These are phyloP conservation scores for Somion occarium DNA, from an alignment of 1,284 basidiomycete genomes.

Conservation along the genomic window DNA sequence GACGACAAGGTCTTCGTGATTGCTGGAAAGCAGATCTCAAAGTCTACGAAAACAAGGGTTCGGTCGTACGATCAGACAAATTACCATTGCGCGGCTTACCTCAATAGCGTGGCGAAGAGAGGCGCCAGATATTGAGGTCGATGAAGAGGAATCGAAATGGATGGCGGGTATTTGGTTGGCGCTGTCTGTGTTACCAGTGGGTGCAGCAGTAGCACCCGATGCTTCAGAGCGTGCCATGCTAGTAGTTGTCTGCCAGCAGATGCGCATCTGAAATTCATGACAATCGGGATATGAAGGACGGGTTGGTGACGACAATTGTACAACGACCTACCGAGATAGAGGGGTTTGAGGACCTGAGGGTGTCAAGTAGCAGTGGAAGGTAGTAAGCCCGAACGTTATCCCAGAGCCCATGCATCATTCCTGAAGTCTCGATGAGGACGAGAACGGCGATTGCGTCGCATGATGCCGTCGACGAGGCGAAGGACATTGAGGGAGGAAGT, in stretches of 20 bases:
- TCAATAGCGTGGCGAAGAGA: constrained; percentile 17
- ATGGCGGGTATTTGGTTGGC: constrained; percentile 16
- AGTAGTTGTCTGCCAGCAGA: constrained; percentile 32
- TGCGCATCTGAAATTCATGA: constrained; percentile 30
- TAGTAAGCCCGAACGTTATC: constrained; percentile 49
- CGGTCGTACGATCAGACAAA: no score
- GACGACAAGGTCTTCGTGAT: constrained; percentile 35
- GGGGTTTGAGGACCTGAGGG: constrained; percentile 27
- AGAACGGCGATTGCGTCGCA: constrained; percentile 43
- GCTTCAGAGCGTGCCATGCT: constrained; percentile 6
- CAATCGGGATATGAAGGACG: background rate
- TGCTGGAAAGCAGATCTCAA: constrained; percentile 32
- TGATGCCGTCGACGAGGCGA: constrained; percentile 33
- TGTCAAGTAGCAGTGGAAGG: constrained; percentile 44
- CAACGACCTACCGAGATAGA: constrained; percentile 2
- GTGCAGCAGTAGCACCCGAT: background rate
- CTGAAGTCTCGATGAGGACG: constrained; percentile 61
- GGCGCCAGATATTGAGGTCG: constrained; percentile 16
- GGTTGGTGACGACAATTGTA: background rate
- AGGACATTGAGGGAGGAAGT: constrained; percentile 17
- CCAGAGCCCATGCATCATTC: constrained; percentile 46
- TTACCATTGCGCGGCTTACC: constrained; percentile 11
- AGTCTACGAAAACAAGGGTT: constrained; percentile 25
- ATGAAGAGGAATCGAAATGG: constrained; percentile 10
- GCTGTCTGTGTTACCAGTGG: background rate